Evolutionary conservation across 192 early-diverging fungal species (phyloP).

Genomic region (Backusella mclennaniae): DNA sequence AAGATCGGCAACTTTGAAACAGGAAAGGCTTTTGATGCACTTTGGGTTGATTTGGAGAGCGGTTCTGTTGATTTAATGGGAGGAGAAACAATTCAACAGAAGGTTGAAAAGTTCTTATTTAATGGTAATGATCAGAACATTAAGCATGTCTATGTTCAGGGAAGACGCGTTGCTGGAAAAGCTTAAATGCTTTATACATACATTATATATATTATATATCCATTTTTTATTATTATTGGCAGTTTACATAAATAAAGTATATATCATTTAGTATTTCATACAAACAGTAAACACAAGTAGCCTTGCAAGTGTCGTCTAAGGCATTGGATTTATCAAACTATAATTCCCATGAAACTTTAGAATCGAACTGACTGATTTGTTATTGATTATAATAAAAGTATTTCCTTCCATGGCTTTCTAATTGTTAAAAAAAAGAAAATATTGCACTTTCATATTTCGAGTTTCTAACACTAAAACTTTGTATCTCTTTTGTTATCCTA

Average conservation of each 20-base stretch:
- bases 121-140: constrained; percentile 90
- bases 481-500: background rate
- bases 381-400: background rate
- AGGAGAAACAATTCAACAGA: constrained; percentile 48
- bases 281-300: background rate
- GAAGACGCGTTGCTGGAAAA: constrained; percentile 49
- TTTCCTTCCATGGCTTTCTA: background rate
- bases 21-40: constrained; percentile 93
- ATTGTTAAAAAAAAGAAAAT: background rate
- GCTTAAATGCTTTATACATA: background rate
- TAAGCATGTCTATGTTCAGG: constrained; percentile 76
- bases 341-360: background rate
- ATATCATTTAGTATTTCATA: background rate
- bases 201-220: background rate
- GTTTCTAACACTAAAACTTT: no score
- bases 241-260: background rate
- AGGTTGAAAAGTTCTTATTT: constrained; percentile 90
- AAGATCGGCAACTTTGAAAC: constrained; percentile 78
- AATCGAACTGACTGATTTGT: background rate
- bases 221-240: background rate
- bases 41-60: constrained; percentile 61
- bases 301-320: background rate
- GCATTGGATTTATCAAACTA: background rate
- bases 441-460: no score
- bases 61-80: constrained; percentile 66